Evolutionary conservation across 179 eudicot genomes (phyloP), one percentile per base, ranked within the genome.

Genomic region (Spinacia oleracea): DNA sequence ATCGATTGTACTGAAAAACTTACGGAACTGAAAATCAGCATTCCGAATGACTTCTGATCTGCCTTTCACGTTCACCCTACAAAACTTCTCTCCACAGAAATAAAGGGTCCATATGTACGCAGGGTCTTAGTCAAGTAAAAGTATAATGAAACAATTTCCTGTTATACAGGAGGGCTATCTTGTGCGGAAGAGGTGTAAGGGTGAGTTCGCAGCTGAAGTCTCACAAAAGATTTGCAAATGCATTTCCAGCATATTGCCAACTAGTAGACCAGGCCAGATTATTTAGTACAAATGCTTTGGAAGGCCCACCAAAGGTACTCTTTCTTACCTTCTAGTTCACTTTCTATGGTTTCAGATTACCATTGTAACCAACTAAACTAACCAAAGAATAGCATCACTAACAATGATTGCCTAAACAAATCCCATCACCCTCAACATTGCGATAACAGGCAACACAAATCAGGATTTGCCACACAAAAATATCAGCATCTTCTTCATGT

Each of bases 191-290:
- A 86, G 99, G 98, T 68, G 99, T 96, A 34, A 89, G 99, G 83
- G 98, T 96, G 80, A 87, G 89, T 73, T 94, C 99, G 79, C 99
- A 96, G 80, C 86, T 96, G 56, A 93, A 87, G 82, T 96, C 99
- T 51, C 99, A 94, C 87, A 96, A 92, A 83, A 92, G 99, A 88
- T 96, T 96, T 90, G 98, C 98, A 78, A 86, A 79, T 72, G 98
- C 98, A 78, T 94, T 96, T 82, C 81, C 83, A 55, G 87, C 90
- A 72, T 96, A 96, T 82, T 94, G 98, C 84, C 87, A 90, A 20
- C 83, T 96, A 65, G 99, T 94, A 82, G 99, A 96, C 78, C 96
- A 91, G 79, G 99, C 99, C 43, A 85, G 97, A 77, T 87, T 96
- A 78, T 96, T 85, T 66, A 77, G 88, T 84, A 93, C 99, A 56